phyloP scores from a whole-genome alignment of 2,329 filamentous ascomycete species.

The Coniosporium tulheliwenetii region DNA sequence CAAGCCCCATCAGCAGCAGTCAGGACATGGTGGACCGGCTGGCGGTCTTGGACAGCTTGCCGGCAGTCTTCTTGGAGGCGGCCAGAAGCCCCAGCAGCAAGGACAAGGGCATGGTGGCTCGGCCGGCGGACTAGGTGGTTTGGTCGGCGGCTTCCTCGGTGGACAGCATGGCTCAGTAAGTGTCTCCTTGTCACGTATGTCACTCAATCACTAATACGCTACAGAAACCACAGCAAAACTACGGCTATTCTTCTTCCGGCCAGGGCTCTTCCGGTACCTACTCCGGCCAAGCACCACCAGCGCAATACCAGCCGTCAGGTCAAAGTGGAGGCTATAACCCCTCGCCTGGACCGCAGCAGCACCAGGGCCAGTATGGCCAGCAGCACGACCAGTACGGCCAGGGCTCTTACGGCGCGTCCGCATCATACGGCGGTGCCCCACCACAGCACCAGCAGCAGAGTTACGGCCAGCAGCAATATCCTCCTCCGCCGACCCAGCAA shows the following conservation, averaged over 20 bases:
- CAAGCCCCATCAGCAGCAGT: conserved; percentile 7
- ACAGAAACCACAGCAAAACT: conserved; percentile 8
- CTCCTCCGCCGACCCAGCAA: conserved; percentile 3
- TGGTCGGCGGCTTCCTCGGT: conserved; percentile 8
- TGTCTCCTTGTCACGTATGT: background rate
- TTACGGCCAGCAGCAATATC: conserved; percentile 1
- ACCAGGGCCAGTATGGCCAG: conserved; percentile 3
- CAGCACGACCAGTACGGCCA: conserved; percentile 1
- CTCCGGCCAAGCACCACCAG: conserved; percentile 17
- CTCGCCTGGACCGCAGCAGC: conserved; percentile 2
- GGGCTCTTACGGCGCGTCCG: conserved; percentile 1
- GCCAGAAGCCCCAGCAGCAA: no score
- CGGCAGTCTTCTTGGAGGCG: no score
- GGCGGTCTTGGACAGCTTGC: background rate
- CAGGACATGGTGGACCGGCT: conserved; percentile 1
- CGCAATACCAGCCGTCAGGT: conserved; percentile 14
- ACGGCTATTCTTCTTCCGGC: conserved; percentile 19
- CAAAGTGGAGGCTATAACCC: conserved; percentile 5
- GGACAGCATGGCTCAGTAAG: conserved; percentile 6
- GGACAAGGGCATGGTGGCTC: no score
- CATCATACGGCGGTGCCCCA: conserved; percentile 3
- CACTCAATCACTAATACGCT: conserved; percentile 2
- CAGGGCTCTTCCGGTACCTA: conserved; percentile 15
- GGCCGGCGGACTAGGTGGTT: conserved; percentile 1
- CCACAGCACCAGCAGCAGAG: conserved; percentile 8